Percentiles rank a stretch among this genome's conserved stretches.
phyloP scores from a whole-genome alignment of 192 early-diverging fungal genomes.

The Obelidium mucronatum region DNA sequence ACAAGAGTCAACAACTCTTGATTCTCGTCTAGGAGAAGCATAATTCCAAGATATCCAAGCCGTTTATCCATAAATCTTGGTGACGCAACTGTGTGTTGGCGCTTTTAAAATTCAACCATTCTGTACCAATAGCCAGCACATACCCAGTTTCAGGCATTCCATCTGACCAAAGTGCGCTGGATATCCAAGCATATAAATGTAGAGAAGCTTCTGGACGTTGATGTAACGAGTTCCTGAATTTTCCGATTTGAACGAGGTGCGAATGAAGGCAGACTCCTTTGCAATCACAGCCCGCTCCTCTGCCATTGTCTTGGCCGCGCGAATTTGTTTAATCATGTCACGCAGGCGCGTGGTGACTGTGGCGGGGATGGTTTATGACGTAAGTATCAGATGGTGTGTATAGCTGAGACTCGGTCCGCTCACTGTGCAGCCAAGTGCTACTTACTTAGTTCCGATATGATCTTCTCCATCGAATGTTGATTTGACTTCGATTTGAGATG shows the following conservation, averaged over 20 bases:
- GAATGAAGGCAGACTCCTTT: constrained; percentile 93
- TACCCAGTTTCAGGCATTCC: constrained; percentile 94
- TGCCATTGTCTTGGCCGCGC: constrained; percentile 97
- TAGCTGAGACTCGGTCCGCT: too few relatives aligned
- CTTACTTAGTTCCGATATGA: too few relatives aligned
- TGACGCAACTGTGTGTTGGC: constrained; percentile 73
- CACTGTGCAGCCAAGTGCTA: too few relatives aligned
- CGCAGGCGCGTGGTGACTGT: constrained; percentile 55
- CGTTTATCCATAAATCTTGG: constrained; percentile 95
- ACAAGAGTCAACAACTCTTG: constrained; percentile 96
- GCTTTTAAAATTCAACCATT: neutral
- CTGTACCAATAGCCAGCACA: constrained; percentile 1
- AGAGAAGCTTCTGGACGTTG: constrained; percentile 97
- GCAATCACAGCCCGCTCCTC: constrained; percentile 98
- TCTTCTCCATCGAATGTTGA: too few relatives aligned
- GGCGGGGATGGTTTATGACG: too few relatives aligned
- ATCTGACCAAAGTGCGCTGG: constrained; percentile 99
- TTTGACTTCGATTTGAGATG: too few relatives aligned
- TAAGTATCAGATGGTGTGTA: too few relatives aligned
- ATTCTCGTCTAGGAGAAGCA: constrained; percentile 97
- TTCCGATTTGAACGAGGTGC: constrained; percentile 97
- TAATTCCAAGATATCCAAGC: constrained; percentile 97
- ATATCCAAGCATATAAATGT: constrained; percentile 98
- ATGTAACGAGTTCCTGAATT: constrained; percentile 88
- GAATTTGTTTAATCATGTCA: constrained; percentile 98